Evolutionary conservation across 2,329 filamentous ascomycete species (phyloP).

Genomic region (Drechslerella dactyloides): DNA sequence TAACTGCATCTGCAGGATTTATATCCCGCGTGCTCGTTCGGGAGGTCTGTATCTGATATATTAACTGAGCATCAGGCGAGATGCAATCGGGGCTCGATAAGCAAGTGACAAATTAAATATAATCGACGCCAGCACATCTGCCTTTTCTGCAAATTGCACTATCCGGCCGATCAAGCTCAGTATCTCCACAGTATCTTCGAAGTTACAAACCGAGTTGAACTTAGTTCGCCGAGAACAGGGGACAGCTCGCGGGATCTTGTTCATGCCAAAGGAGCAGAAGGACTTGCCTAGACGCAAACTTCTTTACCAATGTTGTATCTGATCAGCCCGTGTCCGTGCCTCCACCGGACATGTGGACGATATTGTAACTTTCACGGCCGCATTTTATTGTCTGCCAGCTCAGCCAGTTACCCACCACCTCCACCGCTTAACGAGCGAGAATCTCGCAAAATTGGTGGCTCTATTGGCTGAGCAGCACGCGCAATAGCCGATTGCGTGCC

Average conservation of each 20-base stretch:
- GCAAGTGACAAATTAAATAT: not conserved
- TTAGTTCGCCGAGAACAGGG: not conserved
- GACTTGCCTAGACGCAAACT: not conserved
- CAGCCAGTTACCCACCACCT: not conserved
- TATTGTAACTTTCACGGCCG: not conserved
- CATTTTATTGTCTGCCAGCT: not conserved
- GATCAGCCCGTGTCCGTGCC: not conserved
- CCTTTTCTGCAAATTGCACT: not conserved
- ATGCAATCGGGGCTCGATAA: constrained; percentile 1
- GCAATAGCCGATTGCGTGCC: not conserved
- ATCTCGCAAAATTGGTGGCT: not conserved
- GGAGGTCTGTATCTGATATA: constrained; percentile 3
- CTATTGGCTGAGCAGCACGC: not conserved
- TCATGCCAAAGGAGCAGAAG: not conserved
- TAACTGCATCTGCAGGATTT: too few relatives aligned
- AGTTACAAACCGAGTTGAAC: not conserved
- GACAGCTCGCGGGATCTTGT: not conserved
- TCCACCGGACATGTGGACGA: constrained; percentile 1
- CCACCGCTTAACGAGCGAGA: constrained; percentile 4
- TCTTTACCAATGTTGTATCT: not conserved
- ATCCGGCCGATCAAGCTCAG: not conserved
- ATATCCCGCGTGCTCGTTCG: not conserved
- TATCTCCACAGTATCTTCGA: not conserved
- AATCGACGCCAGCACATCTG: not conserved
- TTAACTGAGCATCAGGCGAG: not conserved